phyloP scores from a whole-genome alignment of 768 basidiomycete species.

The Chalciporus pseudorubinellus region DNA sequence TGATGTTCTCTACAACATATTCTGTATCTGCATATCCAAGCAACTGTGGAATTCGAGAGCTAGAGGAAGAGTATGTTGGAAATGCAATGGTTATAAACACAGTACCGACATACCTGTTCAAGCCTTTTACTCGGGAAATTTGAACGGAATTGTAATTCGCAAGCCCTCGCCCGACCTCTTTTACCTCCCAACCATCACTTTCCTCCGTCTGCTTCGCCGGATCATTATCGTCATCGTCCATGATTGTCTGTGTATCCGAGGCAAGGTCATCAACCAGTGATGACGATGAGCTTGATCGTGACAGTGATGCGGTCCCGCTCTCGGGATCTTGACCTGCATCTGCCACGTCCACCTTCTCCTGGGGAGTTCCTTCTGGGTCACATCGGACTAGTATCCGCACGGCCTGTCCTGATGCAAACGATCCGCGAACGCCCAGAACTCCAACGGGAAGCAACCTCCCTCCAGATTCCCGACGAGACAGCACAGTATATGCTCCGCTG shows the following conservation, averaged over 20 bases:
- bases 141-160: conserved; percentile 96
- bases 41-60: conserved; percentile 74
- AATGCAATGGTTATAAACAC: background rate
- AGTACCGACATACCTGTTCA: conserved; percentile 72
- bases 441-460: conserved; percentile 91
- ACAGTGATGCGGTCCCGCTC: conserved; percentile 33
- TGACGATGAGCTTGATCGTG: conserved; percentile 38
- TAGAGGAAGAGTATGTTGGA: conserved; percentile 33
- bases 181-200: conserved; percentile 61
- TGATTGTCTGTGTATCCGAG: conserved; percentile 21
- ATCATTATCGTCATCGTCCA: conserved; percentile 36
- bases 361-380: conserved; percentile 21
- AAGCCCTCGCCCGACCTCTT: conserved; percentile 91
- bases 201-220: conserved; percentile 34
- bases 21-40: conserved; percentile 96
- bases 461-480: conserved; percentile 83
- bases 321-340: conserved; percentile 18
- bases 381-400: conserved; percentile 73
- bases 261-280: conserved; percentile 29
- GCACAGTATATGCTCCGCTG: conserved; percentile 81
- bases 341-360: conserved; percentile 29
- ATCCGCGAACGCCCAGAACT: conserved; percentile 81
- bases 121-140: conserved; percentile 81
- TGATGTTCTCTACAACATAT: conserved; percentile 95
- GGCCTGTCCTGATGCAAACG: conserved; percentile 93